These are phyloP conservation scores for Tinospora cordifolia DNA, from an alignment of 164 flowering plant species.

Conservation along the genomic window DNA sequence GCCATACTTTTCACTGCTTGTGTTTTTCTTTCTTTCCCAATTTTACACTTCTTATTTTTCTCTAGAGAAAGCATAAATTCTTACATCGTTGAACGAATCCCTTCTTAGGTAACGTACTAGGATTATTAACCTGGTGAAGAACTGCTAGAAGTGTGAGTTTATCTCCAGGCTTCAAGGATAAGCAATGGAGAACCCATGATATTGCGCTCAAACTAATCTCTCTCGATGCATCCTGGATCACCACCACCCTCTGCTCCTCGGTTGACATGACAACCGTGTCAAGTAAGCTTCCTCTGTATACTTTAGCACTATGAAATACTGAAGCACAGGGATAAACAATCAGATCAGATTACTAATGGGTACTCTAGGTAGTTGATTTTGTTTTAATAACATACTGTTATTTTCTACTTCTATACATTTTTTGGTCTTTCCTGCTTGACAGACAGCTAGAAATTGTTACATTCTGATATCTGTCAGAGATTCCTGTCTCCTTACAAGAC, in stretches of 20 bases:
- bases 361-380: background rate
- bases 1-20: too few relatives aligned
- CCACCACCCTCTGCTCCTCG: constrained; percentile 43
- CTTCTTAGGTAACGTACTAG: too few relatives aligned
- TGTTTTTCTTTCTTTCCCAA: too few relatives aligned
- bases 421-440: background rate
- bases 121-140: constrained; percentile 65
- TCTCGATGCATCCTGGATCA: constrained; percentile 52
- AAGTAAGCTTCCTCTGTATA: background rate
- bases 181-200: constrained; percentile 28
- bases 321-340: background rate
- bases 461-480: background rate
- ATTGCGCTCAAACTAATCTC: constrained; percentile 36
- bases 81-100: too few relatives aligned
- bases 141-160: constrained; percentile 52
- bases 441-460: background rate
- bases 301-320: background rate
- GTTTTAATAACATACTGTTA: too few relatives aligned
- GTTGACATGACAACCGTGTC: constrained; percentile 16
- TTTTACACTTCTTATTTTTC: too few relatives aligned
- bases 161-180: too few relatives aligned
- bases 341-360: background rate
- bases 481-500: background rate
- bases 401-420: too few relatives aligned
- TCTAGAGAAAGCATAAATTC: too few relatives aligned